These are phyloP conservation scores for Achaetomium macrosporum DNA, from an alignment of 2,329 filamentous ascomycete species.

Conservation along the genomic window DNA sequence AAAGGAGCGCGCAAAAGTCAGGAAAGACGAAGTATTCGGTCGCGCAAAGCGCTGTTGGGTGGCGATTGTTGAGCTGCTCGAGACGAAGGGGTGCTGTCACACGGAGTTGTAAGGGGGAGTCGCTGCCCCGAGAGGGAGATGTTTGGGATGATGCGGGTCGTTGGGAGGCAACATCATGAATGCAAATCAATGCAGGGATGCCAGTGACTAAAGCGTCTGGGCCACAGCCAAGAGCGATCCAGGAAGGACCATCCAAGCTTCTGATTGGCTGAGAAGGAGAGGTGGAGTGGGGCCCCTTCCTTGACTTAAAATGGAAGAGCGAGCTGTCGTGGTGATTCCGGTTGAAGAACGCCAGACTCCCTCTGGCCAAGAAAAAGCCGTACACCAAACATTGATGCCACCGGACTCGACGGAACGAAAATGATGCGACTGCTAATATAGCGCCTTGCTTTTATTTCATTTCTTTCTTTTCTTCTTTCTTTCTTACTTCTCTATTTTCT, in stretches of 20 bases:
- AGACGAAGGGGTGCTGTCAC: constrained; percentile 23
- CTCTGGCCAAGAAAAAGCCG: too few relatives aligned
- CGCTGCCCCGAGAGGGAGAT: constrained; percentile 20
- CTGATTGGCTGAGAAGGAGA: constrained; percentile 18
- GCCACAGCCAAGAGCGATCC: constrained; percentile 18
- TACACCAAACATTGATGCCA: too few relatives aligned
- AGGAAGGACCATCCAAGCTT: constrained; percentile 5
- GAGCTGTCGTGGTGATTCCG: too few relatives aligned
- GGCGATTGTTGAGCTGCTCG: constrained; percentile 25
- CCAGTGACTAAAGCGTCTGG: constrained; percentile 17
- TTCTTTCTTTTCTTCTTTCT: neutral
- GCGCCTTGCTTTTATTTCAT: neutral
- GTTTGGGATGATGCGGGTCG: constrained; percentile 25
- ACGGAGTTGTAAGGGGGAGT: constrained; percentile 24
- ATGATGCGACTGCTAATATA: too few relatives aligned
- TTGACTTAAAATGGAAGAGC: too few relatives aligned
- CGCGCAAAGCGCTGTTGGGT: constrained; percentile 17
- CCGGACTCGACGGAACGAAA: too few relatives aligned
- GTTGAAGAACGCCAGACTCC: too few relatives aligned
- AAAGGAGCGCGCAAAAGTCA: constrained; percentile 31
- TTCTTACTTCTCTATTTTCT: neutral
- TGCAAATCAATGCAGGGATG: constrained; percentile 24
- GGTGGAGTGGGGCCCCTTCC: constrained; percentile 13
- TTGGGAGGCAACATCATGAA: constrained; percentile 19
- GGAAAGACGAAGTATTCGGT: constrained; percentile 13